These are phyloP conservation scores for Citrus reticulata DNA, from an alignment of 345 rosid species.

Conservation along the genomic window DNA sequence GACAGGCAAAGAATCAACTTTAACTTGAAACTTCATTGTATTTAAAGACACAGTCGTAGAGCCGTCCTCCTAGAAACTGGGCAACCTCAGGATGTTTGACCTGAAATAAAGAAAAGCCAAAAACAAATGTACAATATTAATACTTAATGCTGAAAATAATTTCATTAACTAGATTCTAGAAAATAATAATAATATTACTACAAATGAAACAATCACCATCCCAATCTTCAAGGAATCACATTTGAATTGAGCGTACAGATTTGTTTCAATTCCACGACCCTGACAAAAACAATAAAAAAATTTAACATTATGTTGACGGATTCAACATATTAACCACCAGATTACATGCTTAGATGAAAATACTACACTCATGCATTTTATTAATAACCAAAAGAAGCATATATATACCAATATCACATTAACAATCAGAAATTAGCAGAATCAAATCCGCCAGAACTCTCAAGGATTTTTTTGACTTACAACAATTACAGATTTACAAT, in stretches of 20 bases:
- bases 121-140: neutral
- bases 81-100: slow-evolving; percentile 98
- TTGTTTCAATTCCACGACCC: slow-evolving; percentile 99
- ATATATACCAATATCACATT: no score
- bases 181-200: neutral
- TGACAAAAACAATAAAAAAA: slow-evolving; percentile 30
- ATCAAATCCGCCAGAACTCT: neutral
- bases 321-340: neutral
- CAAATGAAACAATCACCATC: slow-evolving; percentile 52
- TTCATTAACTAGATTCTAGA: neutral
- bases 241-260: slow-evolving; percentile 93
- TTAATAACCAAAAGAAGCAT: no score
- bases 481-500: neutral
- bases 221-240: slow-evolving; percentile 97
- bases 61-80: slow-evolving; percentile 96
- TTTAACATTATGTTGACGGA: neutral
- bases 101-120: slow-evolving; percentile 31
- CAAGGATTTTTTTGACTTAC: neutral
- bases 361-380: neutral
- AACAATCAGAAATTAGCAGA: neutral
- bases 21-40: slow-evolving; percentile 59
- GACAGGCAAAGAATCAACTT: slow-evolving; percentile 7
- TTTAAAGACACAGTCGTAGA: slow-evolving; percentile 95
- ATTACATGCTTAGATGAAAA: neutral
- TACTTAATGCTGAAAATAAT: neutral